These are phyloP conservation scores for Kodamaea nitidulidarum DNA, from an alignment of 805 yeast species.

Conservation along the genomic window DNA sequence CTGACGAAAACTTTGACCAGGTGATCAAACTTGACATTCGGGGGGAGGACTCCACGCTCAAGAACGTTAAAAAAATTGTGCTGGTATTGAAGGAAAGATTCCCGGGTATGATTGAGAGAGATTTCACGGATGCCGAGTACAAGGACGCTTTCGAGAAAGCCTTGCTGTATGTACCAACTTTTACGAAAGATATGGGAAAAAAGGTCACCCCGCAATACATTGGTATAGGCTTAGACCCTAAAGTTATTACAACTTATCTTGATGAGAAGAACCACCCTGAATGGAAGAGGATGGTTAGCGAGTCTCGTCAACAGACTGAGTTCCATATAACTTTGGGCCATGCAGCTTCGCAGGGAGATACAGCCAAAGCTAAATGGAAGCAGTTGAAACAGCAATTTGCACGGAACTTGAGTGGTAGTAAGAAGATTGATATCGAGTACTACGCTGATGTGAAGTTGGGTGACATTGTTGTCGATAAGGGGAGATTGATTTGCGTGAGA, in stretches of 20 bases:
- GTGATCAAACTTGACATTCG: slow-evolving; percentile 54
- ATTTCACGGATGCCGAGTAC: slow-evolving; percentile 33
- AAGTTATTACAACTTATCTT: not conserved
- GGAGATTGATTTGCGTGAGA: slow-evolving; percentile 49
- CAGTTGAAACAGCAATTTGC: slow-evolving; percentile 11
- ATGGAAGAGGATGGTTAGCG: slow-evolving; percentile 24
- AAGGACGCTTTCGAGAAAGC: slow-evolving; percentile 38
- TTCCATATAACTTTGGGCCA: slow-evolving; percentile 73
- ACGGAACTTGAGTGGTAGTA: not conserved
- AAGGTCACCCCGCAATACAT: slow-evolving; percentile 39
- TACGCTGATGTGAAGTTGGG: slow-evolving; percentile 40
- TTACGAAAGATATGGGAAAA: slow-evolving; percentile 30
- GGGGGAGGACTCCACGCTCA: slow-evolving; percentile 17
- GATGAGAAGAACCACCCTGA: slow-evolving; percentile 1
- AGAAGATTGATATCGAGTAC: slow-evolving; percentile 11
- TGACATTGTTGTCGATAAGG: slow-evolving; percentile 45
- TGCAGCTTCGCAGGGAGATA: slow-evolving; percentile 11
- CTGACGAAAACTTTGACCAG: slow-evolving; percentile 66
- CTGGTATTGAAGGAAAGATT: slow-evolving; percentile 24
- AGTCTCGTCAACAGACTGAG: slow-evolving; percentile 42
- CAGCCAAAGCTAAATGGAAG: slow-evolving; percentile 20
- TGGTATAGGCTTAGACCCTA: slow-evolving; percentile 34
- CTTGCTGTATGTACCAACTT: slow-evolving; percentile 47
- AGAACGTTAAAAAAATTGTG: slow-evolving; percentile 11
- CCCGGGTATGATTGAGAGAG: slow-evolving; percentile 35